Evolutionary conservation across 176 grass and related monocot genomes (phyloP).

Genomic region (Triticum urartu): DNA sequence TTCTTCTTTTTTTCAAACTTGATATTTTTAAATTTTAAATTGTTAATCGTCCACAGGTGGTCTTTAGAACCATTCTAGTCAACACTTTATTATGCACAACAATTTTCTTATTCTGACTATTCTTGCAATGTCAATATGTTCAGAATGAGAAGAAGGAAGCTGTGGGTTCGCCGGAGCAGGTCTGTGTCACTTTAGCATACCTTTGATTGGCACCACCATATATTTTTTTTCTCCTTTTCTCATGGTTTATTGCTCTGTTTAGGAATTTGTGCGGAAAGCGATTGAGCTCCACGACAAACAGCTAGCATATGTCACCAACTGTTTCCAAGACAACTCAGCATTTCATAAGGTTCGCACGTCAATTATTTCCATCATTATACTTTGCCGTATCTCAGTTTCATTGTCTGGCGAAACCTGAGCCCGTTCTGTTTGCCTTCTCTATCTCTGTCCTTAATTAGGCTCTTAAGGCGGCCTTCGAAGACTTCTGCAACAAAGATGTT

Average conservation of each 20-base stretch:
- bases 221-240: not conserved
- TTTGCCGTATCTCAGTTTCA: not conserved
- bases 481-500: conserved; percentile 72
- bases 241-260: not conserved
- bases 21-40: not conserved
- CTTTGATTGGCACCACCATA: not conserved
- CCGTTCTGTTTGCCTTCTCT: not conserved
- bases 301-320: conserved; percentile 46
- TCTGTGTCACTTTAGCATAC: conserved; percentile 24
- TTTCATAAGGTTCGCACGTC: conserved; percentile 68
- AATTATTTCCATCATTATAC: not conserved
- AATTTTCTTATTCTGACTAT: not conserved
- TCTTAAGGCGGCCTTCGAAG: conserved; percentile 63
- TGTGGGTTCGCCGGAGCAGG: conserved; percentile 54
- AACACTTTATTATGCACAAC: not conserved
- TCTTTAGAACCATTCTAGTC: not conserved
- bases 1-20: not conserved
- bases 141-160: conserved; percentile 63
- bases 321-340: conserved; percentile 56
- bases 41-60: not conserved
- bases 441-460: conserved; percentile 33
- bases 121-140: not conserved
- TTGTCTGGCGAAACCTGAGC: not conserved
- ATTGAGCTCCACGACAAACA: conserved; percentile 78
- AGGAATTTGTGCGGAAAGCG: conserved; percentile 71